Percentiles rank a stretch among this genome's conserved stretches.
Conservation (phyloP, 116 monocot genomes). For the Dioscorea cayenensis region DNA sequence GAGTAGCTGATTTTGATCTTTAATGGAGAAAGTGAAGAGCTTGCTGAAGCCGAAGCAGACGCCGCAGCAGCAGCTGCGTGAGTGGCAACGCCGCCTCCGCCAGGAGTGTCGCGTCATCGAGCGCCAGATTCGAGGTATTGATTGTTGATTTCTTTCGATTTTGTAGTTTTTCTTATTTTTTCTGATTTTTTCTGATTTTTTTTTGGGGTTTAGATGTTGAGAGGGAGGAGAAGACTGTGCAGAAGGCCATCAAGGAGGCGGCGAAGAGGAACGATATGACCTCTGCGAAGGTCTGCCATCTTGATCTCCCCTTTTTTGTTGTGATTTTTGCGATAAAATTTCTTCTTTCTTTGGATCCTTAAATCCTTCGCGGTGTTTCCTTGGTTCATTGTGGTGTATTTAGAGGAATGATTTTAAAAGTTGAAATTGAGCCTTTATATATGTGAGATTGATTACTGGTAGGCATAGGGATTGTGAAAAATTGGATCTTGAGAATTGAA, state of each 20-base stretch:
- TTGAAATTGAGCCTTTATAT: too few relatives aligned
- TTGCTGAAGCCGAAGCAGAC: slow-evolving; percentile 73
- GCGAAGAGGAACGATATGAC: slow-evolving; percentile 92
- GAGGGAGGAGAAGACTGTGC: slow-evolving; percentile 91
- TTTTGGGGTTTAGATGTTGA: slow-evolving; percentile 54
- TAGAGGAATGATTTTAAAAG: too few relatives aligned
- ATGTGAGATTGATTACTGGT: too few relatives aligned
- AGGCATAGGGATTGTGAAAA: too few relatives aligned
- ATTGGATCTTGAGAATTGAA: too few relatives aligned
- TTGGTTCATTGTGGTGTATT: too few relatives aligned
- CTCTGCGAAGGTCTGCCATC: slow-evolving; percentile 70
- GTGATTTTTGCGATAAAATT: too few relatives aligned
- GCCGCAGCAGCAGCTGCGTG: slow-evolving; percentile 80
- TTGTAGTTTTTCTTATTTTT: background rate
- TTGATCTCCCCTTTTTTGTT: background rate
- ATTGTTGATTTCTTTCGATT: background rate
- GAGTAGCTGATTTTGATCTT: background rate
- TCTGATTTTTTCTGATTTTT: background rate
- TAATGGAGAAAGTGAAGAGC: slow-evolving; percentile 79
- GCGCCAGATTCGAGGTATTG: slow-evolving; percentile 88
- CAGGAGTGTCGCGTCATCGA: slow-evolving; percentile 87
- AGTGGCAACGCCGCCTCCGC: slow-evolving; percentile 96
- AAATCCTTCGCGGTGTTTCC: background rate
- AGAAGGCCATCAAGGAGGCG: slow-evolving; percentile 94
- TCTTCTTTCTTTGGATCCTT: too few relatives aligned